Conservation (phyloP, 345 rosid species). For the Moricandia arvensis region DNA sequence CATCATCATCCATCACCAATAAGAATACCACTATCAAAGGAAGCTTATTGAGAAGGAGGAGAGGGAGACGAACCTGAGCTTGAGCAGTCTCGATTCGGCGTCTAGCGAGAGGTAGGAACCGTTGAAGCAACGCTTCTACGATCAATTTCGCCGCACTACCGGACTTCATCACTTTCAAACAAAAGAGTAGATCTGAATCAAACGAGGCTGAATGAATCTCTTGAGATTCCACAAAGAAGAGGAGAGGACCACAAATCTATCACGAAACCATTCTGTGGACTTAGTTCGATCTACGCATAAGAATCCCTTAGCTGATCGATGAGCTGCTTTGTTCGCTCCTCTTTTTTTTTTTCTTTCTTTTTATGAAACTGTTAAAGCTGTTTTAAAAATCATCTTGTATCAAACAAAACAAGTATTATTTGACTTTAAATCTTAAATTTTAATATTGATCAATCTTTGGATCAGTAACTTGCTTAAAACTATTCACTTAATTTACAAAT, state of each 20-base stretch:
- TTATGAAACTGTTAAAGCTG: no score
- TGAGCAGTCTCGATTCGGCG: slow-evolving; percentile 99
- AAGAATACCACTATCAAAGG: slow-evolving; percentile 10
- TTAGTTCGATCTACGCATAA: background rate
- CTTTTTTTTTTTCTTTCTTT: background rate
- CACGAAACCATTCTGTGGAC: slow-evolving; percentile 31
- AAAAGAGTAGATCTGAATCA: slow-evolving; percentile 5
- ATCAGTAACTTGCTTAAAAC: no score
- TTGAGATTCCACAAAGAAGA: background rate
- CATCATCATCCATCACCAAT: slow-evolving; percentile 14
- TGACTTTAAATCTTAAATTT: no score
- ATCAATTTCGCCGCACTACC: slow-evolving; percentile 94
- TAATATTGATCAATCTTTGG: no score
- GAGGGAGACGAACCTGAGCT: slow-evolving; percentile 61
- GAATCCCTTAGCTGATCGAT: slow-evolving; percentile 3
- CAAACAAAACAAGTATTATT: no score
- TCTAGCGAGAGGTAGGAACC: slow-evolving; percentile 91
- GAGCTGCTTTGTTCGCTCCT: background rate
- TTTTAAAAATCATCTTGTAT: no score
- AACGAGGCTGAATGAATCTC: background rate
- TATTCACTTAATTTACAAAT: no score
- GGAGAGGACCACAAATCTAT: slow-evolving; percentile 5
- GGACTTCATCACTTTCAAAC: slow-evolving; percentile 60
- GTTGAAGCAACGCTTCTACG: slow-evolving; percentile 93
- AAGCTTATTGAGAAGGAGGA: slow-evolving; percentile 1